Evolutionary conservation across 257 asterid genomes (phyloP).

Genomic region (Paraleonurus japonicus): DNA sequence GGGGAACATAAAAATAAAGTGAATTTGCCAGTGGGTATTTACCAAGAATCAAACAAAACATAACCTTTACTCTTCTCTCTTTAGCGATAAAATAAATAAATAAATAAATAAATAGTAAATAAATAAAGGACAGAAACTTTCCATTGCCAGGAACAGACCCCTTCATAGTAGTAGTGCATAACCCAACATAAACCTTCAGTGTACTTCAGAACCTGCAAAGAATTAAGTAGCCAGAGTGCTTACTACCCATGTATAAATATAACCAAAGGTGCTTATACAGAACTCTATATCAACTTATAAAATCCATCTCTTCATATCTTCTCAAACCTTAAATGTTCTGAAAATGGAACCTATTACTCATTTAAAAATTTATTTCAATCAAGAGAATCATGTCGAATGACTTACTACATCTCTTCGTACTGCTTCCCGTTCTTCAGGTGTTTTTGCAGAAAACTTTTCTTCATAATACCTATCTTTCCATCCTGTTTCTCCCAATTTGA

Average conservation of each 20-base stretch:
- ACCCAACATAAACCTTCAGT: constrained; percentile 98
- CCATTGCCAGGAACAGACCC: constrained; percentile 99
- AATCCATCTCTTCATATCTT: constrained; percentile 7
- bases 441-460: constrained; percentile 69
- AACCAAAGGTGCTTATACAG: constrained; percentile 13
- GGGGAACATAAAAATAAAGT: background rate
- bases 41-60: background rate
- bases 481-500: constrained; percentile 86
- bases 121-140: constrained; percentile 33
- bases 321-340: background rate
- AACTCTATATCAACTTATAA: background rate
- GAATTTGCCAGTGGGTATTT: background rate
- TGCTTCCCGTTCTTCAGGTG: constrained; percentile 86
- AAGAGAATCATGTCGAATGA: constrained; percentile 31
- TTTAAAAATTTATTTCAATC: constrained; percentile 10
- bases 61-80: background rate
- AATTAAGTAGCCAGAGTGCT: constrained; percentile 20
- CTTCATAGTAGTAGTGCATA: constrained; percentile 96
- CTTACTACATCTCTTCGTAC: constrained; percentile 87
- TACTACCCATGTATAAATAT: background rate
- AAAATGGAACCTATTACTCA: constrained; percentile 1
- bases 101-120: too few relatives aligned
- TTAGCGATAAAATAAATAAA: too few relatives aligned
- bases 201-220: constrained; percentile 73
- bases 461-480: constrained; percentile 97